Conservation (phyloP, 805 yeast species). For the Yamadazyma endophytica region DNA sequence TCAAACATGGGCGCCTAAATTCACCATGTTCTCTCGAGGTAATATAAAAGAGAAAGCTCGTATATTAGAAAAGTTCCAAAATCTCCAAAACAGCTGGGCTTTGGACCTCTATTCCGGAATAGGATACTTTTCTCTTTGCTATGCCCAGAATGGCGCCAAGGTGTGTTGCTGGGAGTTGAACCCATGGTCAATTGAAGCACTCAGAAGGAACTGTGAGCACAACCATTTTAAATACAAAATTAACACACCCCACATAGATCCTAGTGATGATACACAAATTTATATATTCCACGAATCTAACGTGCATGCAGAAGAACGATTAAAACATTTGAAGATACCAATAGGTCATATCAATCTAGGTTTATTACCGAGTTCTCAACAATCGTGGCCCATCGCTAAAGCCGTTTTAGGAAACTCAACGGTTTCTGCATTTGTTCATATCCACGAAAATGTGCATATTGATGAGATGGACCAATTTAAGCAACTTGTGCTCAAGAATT, state of each 20-base stretch:
- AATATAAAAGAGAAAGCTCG: conserved; percentile 78
- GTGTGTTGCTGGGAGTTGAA: conserved; percentile 80
- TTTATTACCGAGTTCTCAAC: conserved; percentile 65
- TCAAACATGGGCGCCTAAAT: conserved; percentile 82
- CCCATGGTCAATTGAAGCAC: conserved; percentile 79
- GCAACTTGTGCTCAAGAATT: conserved; percentile 4
- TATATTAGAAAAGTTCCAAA: conserved; percentile 40
- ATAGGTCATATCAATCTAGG: conserved; percentile 73
- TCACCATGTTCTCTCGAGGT: conserved; percentile 86
- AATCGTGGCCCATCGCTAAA: conserved; percentile 53
- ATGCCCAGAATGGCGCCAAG: conserved; percentile 51
- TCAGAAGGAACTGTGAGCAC: conserved; percentile 47
- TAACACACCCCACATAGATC: conserved; percentile 18
- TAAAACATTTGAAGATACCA: conserved; percentile 13
- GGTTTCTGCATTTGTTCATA: conserved; percentile 43
- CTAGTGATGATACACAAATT: conserved; percentile 24
- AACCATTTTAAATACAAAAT: conserved; percentile 43
- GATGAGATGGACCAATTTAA: conserved; percentile 33
- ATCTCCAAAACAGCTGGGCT: conserved; percentile 40
- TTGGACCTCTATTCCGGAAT: conserved; percentile 81
- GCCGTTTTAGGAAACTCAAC: conserved; percentile 6
- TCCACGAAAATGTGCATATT: conserved; percentile 70
- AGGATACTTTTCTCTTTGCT: conserved; percentile 76
- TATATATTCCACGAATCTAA: conserved; percentile 66
- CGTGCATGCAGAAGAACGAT: conserved; percentile 42